Conservation (phyloP, 148 eudicot genomes). For the Vaccinium myrtillus region DNA sequence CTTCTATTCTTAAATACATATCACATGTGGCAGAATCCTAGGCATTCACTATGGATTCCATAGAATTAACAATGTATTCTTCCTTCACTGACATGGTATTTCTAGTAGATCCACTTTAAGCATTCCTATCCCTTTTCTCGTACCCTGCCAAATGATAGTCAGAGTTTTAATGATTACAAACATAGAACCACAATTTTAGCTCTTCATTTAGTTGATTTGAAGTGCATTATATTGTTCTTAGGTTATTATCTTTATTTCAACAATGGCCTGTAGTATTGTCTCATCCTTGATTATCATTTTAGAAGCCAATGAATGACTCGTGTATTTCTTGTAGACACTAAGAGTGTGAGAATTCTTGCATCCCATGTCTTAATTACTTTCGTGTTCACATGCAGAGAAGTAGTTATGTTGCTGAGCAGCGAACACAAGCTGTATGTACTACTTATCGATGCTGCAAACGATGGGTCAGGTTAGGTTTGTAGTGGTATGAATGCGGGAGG, state of each 20-base stretch:
- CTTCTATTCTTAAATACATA: neutral
- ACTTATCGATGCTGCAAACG: conserved; percentile 27
- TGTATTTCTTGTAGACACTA: neutral
- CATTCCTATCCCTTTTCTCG: neutral
- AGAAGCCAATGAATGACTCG: neutral
- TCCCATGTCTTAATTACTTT: conserved; percentile 5
- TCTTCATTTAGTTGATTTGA: neutral
- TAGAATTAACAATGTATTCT: neutral
- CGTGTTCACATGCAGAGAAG: conserved; percentile 43
- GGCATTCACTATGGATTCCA: neutral
- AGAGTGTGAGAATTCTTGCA: neutral
- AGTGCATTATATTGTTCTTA: neutral
- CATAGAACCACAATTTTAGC: neutral
- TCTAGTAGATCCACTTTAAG: neutral
- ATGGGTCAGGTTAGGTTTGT: conserved; percentile 79
- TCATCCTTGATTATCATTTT: neutral
- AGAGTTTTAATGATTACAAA: neutral
- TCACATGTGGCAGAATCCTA: conserved; percentile 3
- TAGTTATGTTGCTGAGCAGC: conserved; percentile 53
- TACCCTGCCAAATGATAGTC: neutral
- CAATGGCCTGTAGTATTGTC: neutral
- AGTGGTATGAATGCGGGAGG: conserved; percentile 54
- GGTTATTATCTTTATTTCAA: neutral
- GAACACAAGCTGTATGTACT: conserved; percentile 59
- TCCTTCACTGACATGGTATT: neutral